Conservation (phyloP, 2,329 filamentous ascomycete species). For the Colletotrichum orchidophilum region DNA sequence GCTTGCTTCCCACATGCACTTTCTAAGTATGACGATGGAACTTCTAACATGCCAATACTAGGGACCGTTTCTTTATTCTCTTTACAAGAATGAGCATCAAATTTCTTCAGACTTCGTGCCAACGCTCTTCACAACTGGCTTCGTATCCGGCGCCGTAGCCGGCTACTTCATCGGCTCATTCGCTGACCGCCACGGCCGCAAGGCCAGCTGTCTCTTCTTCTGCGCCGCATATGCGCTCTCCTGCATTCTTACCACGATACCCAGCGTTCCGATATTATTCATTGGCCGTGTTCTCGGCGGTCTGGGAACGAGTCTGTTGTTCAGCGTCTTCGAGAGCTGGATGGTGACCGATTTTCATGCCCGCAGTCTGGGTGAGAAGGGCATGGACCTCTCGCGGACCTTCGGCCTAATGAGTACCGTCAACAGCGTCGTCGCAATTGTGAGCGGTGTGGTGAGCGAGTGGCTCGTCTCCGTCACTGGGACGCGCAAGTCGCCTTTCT, state of each 20-base stretch:
- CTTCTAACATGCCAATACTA: slow-evolving; percentile 12
- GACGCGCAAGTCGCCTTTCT: slow-evolving; percentile 62
- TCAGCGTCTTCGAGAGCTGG: slow-evolving; percentile 70
- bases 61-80: slow-evolving; percentile 48
- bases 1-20: not conserved
- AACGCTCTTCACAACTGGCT: slow-evolving; percentile 53
- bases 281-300: slow-evolving; percentile 64
- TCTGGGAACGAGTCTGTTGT: slow-evolving; percentile 64
- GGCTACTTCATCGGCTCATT: slow-evolving; percentile 57
- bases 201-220: slow-evolving; percentile 62
- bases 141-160: slow-evolving; percentile 54
- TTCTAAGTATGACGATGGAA: not conserved
- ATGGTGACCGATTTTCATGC: slow-evolving; percentile 65
- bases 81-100: slow-evolving; percentile 46
- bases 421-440: slow-evolving; percentile 65
- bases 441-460: slow-evolving; percentile 61
- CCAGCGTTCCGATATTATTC: slow-evolving; percentile 54
- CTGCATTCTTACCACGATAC: slow-evolving; percentile 50
- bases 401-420: slow-evolving; percentile 62
- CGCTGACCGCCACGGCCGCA: slow-evolving; percentile 61
- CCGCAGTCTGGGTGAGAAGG: slow-evolving; percentile 50
- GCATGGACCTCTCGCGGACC: slow-evolving; percentile 55
- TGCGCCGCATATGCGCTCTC: slow-evolving; percentile 63
- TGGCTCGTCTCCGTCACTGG: slow-evolving; percentile 55
- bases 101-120: slow-evolving; percentile 44